These are phyloP conservation scores for Cladophialophora carrionii DNA, from an alignment of 2,329 filamentous ascomycete species.

Conservation along the genomic window DNA sequence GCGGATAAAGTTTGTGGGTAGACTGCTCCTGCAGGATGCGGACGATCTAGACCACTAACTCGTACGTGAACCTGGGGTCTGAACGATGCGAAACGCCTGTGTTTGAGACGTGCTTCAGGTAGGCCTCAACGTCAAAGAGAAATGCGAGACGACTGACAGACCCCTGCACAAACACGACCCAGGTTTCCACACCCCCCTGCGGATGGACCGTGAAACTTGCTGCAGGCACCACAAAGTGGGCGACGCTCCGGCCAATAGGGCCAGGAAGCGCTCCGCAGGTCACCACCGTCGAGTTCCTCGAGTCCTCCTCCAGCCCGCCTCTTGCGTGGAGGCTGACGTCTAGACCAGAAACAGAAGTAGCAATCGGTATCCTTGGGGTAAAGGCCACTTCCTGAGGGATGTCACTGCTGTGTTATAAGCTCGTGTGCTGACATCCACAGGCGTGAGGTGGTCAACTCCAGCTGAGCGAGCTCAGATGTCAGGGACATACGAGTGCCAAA, in stretches of 20 bases:
- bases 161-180: conserved; percentile 14
- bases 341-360: not conserved
- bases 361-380: not conserved
- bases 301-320: not conserved
- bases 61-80: conserved; percentile 11
- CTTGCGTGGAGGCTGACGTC: conserved; percentile 7
- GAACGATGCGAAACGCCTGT: conserved; percentile 9
- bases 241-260: not conserved
- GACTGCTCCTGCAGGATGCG: conserved; percentile 4
- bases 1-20: not conserved
- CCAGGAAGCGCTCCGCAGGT: not conserved
- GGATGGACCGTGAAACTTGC: conserved; percentile 5
- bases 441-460: not conserved
- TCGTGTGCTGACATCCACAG: not conserved
- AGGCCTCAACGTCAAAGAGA: not conserved
- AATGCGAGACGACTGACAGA: not conserved
- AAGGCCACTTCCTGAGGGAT: not conserved
- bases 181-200: conserved; percentile 5
- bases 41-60: not conserved
- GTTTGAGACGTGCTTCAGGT: conserved; percentile 18
- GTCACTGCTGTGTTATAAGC: not conserved
- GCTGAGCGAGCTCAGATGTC: conserved; percentile 2
- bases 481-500: conserved; percentile 6
- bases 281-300: not conserved
- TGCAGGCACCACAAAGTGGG: not conserved